Evolutionary conservation across 352 stramenopile genomes (phyloP), one percentile per base, ranked within the genome.

Genomic region (Globisporangium spiculum): DNA sequence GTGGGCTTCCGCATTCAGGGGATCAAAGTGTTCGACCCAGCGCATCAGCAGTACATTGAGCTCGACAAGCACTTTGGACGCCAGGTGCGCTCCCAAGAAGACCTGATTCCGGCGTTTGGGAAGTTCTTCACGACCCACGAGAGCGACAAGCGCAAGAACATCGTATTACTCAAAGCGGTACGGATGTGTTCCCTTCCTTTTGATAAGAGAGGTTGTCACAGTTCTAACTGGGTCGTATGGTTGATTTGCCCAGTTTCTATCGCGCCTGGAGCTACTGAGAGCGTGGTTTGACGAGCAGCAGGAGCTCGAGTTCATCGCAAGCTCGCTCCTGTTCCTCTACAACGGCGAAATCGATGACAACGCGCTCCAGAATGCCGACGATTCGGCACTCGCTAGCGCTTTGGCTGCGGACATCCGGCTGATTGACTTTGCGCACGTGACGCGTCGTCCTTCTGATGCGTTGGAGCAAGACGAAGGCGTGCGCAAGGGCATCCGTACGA

Each of bases 291-390:
- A 93, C 7, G 66, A 81, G 63, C 96, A 98, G 68, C 68, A 82
- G 50, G 73, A 80, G 34, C 87, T 91, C 32, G 74, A 86, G 60
- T 99, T 99, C 79, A 98, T 97, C 76, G 92, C 92, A 2, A 98
- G 93, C 67, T 99, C 96, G 16, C 84, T 99, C 65, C 75, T 99
- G 56, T 96, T 99, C 53, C 79, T 98, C 6, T 98, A 98, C 77
- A 91, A 98, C 75, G 91, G 81, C 52, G 69, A 87, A 14, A 59
- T 58, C 18, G 68, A 52, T 34, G 24, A 38, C 26, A 50, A 16
- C 41, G 41, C 41, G 46, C 18, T 20, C 4, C 24, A 57, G 2
- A 52, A 52, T n/a, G 54, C 10, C 6, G 3, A 22, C 66, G 83
- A 54, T 18, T 12, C 38, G 32, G 41, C 34, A 32, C 24, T 66